Percentiles rank a stretch among this genome's conserved stretches.
These are phyloP conservation scores for Fragaria ananassa DNA, from an alignment of 306 rosid species.

Conservation along the genomic window DNA sequence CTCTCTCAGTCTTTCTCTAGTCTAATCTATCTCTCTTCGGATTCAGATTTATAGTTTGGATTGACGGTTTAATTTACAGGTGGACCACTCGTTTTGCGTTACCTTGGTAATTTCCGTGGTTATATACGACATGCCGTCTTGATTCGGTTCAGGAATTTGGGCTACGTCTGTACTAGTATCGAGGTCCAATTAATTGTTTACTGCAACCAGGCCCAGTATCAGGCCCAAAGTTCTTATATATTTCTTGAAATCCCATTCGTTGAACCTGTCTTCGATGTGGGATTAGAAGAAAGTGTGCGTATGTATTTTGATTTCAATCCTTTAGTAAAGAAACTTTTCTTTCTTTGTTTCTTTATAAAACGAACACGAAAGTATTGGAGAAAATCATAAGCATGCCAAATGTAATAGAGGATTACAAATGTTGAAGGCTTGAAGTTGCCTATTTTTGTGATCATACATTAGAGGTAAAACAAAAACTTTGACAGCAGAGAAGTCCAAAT, in stretches of 20 bases:
- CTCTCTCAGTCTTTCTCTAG: background rate
- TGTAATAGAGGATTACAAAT: background rate
- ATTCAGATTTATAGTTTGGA: background rate
- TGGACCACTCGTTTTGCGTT: background rate
- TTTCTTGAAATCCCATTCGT: too few relatives aligned
- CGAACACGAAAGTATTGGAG: background rate
- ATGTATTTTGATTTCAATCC: background rate
- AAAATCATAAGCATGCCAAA: background rate
- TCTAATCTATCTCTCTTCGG: background rate
- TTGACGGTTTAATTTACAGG: background rate
- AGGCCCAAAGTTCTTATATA: too few relatives aligned
- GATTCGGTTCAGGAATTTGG: background rate
- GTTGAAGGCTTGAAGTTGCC: background rate
- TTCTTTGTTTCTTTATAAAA: background rate
- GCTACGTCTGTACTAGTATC: background rate
- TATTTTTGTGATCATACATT: background rate
- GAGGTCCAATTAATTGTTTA: background rate
- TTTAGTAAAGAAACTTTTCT: background rate
- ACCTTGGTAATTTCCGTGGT: background rate
- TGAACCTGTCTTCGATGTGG: background rate
- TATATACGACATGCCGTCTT: background rate
- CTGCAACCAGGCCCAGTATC: too few relatives aligned
- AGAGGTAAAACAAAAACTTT: background rate
- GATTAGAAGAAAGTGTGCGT: background rate
- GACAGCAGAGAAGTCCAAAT: background rate